Evolutionary conservation across 331 rosid genomes (phyloP).

Genomic region (Cydonia oblonga): DNA sequence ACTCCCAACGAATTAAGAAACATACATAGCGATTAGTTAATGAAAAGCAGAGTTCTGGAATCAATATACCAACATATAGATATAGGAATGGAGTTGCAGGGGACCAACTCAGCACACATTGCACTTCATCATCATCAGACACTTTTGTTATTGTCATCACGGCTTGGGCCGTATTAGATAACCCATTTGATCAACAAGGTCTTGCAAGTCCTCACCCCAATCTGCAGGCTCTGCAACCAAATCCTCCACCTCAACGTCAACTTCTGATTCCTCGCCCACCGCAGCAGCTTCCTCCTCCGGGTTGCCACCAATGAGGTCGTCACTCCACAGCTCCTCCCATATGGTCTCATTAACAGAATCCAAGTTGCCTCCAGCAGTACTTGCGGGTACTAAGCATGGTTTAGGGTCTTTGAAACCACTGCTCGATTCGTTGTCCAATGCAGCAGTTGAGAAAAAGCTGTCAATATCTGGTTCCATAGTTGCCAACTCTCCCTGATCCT

Average conservation of each 20-base stretch:
- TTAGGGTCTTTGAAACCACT: slow-evolving; percentile 22
- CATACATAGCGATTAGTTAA: background rate
- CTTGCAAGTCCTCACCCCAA: slow-evolving; percentile 59
- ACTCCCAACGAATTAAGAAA: background rate
- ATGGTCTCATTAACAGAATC: slow-evolving; percentile 22
- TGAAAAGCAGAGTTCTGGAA: background rate
- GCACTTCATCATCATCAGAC: background rate
- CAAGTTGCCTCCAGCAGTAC: slow-evolving; percentile 11
- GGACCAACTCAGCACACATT: slow-evolving; percentile 12
- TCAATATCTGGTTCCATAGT: slow-evolving; percentile 49
- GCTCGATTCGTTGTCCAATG: slow-evolving; percentile 42
- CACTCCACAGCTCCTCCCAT: slow-evolving; percentile 59
- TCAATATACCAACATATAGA: slow-evolving; percentile 21
- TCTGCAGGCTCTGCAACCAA: slow-evolving; percentile 27
- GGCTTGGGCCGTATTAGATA: slow-evolving; percentile 34
- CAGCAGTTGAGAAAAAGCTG: slow-evolving; percentile 28
- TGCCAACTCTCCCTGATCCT: slow-evolving; percentile 29
- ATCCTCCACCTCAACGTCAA: slow-evolving; percentile 47
- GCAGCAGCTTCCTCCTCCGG: slow-evolving; percentile 36
- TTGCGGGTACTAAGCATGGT: slow-evolving; percentile 10
- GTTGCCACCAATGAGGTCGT: slow-evolving; percentile 39
- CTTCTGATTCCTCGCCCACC: slow-evolving; percentile 32
- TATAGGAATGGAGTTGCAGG: slow-evolving; percentile 21
- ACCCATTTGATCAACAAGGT: slow-evolving; percentile 71
- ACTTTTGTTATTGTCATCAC: background rate